A percentile compares a stretch with the other conserved stretches of the same genome.
Evolutionary conservation across 192 early-diverging fungal species (phyloP).

Genomic region (Funneliformis mosseae): DNA sequence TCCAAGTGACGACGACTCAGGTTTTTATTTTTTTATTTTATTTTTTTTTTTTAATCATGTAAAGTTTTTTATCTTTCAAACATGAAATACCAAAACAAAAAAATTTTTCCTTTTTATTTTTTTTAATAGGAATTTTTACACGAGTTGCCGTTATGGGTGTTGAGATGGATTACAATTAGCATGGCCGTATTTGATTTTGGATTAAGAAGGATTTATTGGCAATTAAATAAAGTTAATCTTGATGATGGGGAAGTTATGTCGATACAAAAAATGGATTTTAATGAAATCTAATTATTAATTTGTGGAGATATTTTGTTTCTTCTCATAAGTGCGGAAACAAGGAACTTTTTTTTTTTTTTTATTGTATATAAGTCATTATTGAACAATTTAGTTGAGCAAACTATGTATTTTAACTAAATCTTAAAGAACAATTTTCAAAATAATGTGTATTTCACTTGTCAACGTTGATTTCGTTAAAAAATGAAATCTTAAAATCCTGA

Average conservation of each 20-base stretch:
- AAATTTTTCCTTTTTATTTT: neutral
- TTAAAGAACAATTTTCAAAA: too few relatives aligned
- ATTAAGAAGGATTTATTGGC: slow-evolving; percentile 16
- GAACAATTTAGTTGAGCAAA: too few relatives aligned
- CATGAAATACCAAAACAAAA: too few relatives aligned
- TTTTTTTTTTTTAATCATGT: neutral
- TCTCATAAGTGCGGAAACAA: too few relatives aligned
- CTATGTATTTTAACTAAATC: too few relatives aligned
- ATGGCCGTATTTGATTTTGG: slow-evolving; percentile 55
- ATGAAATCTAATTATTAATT: neutral
- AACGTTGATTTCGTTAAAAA: too few relatives aligned
- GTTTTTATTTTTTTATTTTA: neutral
- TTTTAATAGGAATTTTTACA: slow-evolving; percentile 51
- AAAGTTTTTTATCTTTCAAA: neutral
- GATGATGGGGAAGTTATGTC: slow-evolving; percentile 18
- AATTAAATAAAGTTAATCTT: neutral
- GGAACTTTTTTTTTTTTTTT: neutral
- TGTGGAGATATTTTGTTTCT: too few relatives aligned
- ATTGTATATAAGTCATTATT: too few relatives aligned
- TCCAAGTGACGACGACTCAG: slow-evolving; percentile 43
- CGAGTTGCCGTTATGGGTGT: slow-evolving; percentile 56
- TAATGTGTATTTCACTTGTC: too few relatives aligned
- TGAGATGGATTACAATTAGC: slow-evolving; percentile 60
- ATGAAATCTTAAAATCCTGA: too few relatives aligned
- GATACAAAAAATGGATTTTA: slow-evolving; percentile 15